Conservation (phyloP, 2,329 filamentous ascomycete species). For the Myriosclerotinia curreyana region DNA sequence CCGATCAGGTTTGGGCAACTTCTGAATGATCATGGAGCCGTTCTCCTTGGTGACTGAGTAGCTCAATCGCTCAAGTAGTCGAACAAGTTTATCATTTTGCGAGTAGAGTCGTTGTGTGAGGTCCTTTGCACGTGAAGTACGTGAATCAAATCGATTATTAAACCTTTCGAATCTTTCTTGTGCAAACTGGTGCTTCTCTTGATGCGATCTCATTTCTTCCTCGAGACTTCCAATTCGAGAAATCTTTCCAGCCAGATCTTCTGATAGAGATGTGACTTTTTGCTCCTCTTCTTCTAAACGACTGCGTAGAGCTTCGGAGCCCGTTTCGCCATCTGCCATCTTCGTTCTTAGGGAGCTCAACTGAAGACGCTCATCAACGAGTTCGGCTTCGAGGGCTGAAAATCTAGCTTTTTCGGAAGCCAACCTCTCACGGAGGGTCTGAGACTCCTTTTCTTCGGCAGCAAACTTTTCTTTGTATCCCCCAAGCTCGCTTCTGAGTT, state of each 20-base stretch:
- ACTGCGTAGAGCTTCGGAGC: slow-evolving; percentile 73
- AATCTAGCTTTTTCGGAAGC: slow-evolving; percentile 54
- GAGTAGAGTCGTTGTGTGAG: slow-evolving; percentile 78
- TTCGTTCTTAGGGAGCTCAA: slow-evolving; percentile 65
- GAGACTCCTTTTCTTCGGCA: slow-evolving; percentile 50
- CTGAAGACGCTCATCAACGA: slow-evolving; percentile 65
- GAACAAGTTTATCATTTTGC: slow-evolving; percentile 79
- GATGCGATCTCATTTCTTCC: slow-evolving; percentile 67
- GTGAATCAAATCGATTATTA: slow-evolving; percentile 61
- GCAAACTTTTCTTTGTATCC: slow-evolving; percentile 52
- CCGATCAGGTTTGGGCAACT: slow-evolving; percentile 60
- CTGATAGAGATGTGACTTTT: slow-evolving; percentile 63
- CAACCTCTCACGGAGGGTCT: slow-evolving; percentile 53
- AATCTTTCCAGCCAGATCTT: slow-evolving; percentile 70
- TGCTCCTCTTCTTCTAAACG: slow-evolving; percentile 72
- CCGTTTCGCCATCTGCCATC: slow-evolving; percentile 79
- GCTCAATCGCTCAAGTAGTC: slow-evolving; percentile 81
- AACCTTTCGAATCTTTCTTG: slow-evolving; percentile 52
- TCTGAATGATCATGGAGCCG: slow-evolving; percentile 70
- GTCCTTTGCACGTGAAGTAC: slow-evolving; percentile 73
- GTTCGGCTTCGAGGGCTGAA: slow-evolving; percentile 53
- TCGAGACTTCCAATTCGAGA: slow-evolving; percentile 74
- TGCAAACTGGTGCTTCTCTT: slow-evolving; percentile 59
- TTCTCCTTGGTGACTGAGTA: slow-evolving; percentile 76
- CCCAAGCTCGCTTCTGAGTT: slow-evolving; percentile 57